Evolutionary conservation across 1,284 basidiomycete genomes (phyloP).

Genomic region (Cutaneotrichosporon sp.): DNA sequence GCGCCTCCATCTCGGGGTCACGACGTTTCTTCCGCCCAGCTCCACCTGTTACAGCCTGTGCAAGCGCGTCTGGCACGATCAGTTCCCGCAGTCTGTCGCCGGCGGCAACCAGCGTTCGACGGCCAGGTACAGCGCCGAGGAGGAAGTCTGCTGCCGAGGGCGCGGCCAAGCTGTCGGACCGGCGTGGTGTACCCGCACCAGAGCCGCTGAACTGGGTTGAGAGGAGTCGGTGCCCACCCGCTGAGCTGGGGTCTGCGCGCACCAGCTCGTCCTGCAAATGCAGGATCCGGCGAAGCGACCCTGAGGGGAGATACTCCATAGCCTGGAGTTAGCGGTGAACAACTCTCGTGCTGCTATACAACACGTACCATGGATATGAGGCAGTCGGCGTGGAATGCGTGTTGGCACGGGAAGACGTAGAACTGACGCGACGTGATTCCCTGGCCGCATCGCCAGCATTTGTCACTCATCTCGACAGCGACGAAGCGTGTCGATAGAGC

Average conservation of each 20-base stretch:
- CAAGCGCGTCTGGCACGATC: slow-evolving; percentile 85
- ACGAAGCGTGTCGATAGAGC: slow-evolving; percentile 86
- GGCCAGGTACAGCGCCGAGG: slow-evolving; percentile 53
- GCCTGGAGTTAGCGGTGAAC: slow-evolving; percentile 57
- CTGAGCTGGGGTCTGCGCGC: slow-evolving; percentile 50
- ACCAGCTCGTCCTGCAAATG: slow-evolving; percentile 76
- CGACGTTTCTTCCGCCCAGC: slow-evolving; percentile 48
- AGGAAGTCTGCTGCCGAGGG: slow-evolving; percentile 39
- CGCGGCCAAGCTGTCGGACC: slow-evolving; percentile 14
- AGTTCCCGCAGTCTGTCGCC: slow-evolving; percentile 83
- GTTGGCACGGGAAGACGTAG: slow-evolving; percentile 97
- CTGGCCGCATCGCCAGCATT: slow-evolving; percentile 74
- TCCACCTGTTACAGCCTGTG: slow-evolving; percentile 48
- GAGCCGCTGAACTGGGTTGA: slow-evolving; percentile 27
- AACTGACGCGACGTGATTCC: slow-evolving; percentile 81
- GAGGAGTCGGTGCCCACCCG: slow-evolving; percentile 33
- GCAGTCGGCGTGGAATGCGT: slow-evolving; percentile 92
- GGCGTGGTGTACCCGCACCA: slow-evolving; percentile 24
- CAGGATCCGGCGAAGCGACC: slow-evolving; percentile 74
- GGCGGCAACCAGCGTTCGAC: slow-evolving; percentile 77
- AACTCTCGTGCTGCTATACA: no score
- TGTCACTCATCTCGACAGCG: slow-evolving; percentile 80
- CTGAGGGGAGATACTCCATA: slow-evolving; percentile 79
- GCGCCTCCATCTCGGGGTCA: slow-evolving; percentile 55
- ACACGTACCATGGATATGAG: slow-evolving; percentile 75